phyloP scores from a whole-genome alignment of 176 grass and related monocot species.

The Thalia dealbata region DNA sequence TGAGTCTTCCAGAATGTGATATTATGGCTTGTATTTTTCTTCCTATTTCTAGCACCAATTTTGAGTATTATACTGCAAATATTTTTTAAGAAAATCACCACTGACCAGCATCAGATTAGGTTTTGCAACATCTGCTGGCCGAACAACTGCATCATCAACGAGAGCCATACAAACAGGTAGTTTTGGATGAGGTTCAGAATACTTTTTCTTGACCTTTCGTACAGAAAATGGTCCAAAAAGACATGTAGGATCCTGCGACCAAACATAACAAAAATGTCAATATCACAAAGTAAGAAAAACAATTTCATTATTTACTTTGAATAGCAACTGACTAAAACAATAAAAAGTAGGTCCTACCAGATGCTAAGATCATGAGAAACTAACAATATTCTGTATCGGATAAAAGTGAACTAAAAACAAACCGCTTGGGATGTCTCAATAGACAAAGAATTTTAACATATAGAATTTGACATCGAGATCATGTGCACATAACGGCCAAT shows the following conservation, averaged over 20 bases:
- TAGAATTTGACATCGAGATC: background rate
- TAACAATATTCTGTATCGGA: background rate
- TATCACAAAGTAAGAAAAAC: background rate
- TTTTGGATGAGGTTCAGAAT: constrained; percentile 24
- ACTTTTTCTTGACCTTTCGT: constrained; percentile 25
- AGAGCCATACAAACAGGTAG: constrained; percentile 44
- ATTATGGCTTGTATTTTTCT: background rate
- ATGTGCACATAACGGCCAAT: no score
- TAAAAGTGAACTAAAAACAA: no score
- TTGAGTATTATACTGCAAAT: background rate
- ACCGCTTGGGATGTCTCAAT: no score
- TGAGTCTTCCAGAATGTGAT: background rate
- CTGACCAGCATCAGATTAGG: constrained; percentile 58
- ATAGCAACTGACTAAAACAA: background rate
- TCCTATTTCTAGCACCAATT: background rate
- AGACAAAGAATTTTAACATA: background rate
- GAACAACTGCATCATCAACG: constrained; percentile 32
- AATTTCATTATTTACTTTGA: background rate
- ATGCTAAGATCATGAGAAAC: background rate
- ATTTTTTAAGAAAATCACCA: background rate
- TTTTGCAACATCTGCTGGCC: constrained; percentile 33
- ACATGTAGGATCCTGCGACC: constrained; percentile 23
- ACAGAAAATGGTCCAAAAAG: constrained; percentile 14
- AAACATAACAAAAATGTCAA: background rate
- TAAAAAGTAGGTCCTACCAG: no score